phyloP scores from a whole-genome alignment of 1,284 basidiomycete genomes.

The Ustilago shanxiensis region DNA sequence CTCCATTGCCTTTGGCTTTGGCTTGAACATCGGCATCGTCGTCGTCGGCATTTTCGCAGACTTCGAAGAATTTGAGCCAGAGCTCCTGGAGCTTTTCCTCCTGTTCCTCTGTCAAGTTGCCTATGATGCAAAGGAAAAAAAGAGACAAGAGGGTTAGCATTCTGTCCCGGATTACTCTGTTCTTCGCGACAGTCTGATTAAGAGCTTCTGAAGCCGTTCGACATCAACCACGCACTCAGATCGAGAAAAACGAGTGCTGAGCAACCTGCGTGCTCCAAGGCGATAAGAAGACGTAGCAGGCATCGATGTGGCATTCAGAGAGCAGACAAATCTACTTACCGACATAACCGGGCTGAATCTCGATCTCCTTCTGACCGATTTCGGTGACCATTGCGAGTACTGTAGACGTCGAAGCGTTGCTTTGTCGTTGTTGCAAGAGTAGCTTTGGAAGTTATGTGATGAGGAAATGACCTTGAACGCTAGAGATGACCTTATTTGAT shows the following conservation, averaged over 20 bases:
- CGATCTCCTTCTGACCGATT: slow-evolving; percentile 51
- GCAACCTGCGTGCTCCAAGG: too few relatives aligned
- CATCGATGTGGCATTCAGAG: not conserved
- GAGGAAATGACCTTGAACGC: not conserved
- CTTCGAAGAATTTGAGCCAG: slow-evolving; percentile 64
- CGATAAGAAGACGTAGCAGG: too few relatives aligned
- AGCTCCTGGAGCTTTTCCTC: slow-evolving; percentile 65
- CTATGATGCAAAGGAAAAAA: slow-evolving; percentile 23
- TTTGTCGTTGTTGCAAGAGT: not conserved
- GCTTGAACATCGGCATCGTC: slow-evolving; percentile 15
- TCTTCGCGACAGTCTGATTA: too few relatives aligned
- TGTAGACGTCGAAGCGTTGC: slow-evolving; percentile 2
- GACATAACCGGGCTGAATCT: slow-evolving; percentile 54
- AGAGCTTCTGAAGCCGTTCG: not conserved
- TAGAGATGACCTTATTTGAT: not conserved
- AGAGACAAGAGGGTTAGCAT: not conserved
- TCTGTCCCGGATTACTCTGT: not conserved
- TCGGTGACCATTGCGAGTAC: slow-evolving; percentile 40
- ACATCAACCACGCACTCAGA: not conserved
- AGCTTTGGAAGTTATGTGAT: not conserved
- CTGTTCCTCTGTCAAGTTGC: slow-evolving; percentile 68
- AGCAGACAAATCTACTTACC: slow-evolving; percentile 28
- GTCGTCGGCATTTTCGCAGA: slow-evolving; percentile 52
- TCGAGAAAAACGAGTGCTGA: not conserved
- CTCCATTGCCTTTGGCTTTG: slow-evolving; percentile 28